These are phyloP conservation scores for Zymoseptoria brevis DNA, from an alignment of 2,329 filamentous ascomycete species.

Conservation along the genomic window DNA sequence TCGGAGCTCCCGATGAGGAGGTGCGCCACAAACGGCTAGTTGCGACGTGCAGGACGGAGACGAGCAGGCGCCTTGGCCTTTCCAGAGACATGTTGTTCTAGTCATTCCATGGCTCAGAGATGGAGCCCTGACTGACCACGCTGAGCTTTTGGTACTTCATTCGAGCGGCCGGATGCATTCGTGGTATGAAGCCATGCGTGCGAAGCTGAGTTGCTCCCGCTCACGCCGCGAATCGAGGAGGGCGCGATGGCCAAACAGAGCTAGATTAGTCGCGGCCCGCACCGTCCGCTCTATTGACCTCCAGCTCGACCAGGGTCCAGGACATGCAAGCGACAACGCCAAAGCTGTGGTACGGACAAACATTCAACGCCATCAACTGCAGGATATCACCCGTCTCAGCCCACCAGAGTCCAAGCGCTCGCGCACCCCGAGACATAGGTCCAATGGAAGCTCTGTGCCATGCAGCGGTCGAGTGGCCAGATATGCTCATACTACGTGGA, in stretches of 20 bases:
- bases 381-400: not conserved
- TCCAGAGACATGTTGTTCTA: too few relatives aligned
- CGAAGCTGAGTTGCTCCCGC: too few relatives aligned
- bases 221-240: too few relatives aligned
- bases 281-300: not conserved
- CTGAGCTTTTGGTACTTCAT: too few relatives aligned
- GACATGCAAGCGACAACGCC: not conserved
- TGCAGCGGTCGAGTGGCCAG: not conserved
- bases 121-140: too few relatives aligned
- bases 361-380: not conserved
- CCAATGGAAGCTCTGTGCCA: not conserved
- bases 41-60: not conserved
- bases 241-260: too few relatives aligned
- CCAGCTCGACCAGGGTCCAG: not conserved
- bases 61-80: too few relatives aligned
- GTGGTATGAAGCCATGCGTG: too few relatives aligned
- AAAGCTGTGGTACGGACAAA: not conserved
- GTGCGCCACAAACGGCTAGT: not conserved
- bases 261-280: too few relatives aligned
- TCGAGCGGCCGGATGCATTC: too few relatives aligned
- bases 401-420: not conserved
- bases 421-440: not conserved
- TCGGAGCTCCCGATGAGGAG: not conserved
- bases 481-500: not conserved
- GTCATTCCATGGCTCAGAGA: too few relatives aligned